A percentile compares a stretch with the other conserved stretches of the same genome.
Conservation (phyloP, 75 land plant species). For the Pinus taeda region DNA sequence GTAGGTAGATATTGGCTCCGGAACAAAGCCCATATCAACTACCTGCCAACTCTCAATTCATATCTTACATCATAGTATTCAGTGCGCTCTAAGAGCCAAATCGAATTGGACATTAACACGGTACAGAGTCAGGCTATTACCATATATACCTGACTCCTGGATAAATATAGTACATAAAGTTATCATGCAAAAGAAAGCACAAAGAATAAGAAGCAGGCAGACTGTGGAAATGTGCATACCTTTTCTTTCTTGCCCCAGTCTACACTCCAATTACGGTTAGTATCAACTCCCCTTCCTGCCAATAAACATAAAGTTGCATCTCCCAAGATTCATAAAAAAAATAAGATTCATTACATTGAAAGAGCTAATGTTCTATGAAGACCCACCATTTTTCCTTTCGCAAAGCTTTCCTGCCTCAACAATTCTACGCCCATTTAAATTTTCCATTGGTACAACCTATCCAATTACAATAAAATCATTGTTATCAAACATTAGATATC, state of each 20-base stretch:
- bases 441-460: slow-evolving; percentile 95
- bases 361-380: not conserved
- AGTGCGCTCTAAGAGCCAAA: not conserved
- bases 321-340: not conserved
- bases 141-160: slow-evolving; percentile 2
- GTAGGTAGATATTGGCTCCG: not conserved
- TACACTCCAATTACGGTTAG: slow-evolving; percentile 95
- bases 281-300: slow-evolving; percentile 95
- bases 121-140: not conserved
- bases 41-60: not conserved
- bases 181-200: not conserved
- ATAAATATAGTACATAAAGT: not conserved
- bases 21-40: not conserved
- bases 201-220: slow-evolving; percentile 1
- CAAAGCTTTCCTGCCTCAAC: slow-evolving; percentile 92
- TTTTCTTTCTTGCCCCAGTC: slow-evolving; percentile 99
- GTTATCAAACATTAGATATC: not conserved
- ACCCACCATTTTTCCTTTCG: slow-evolving; percentile 92
- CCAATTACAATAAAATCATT: not conserved
- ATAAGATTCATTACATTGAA: not conserved
- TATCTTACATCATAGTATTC: not conserved
- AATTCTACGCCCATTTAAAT: slow-evolving; percentile 85
- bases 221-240: slow-evolving; percentile 28
- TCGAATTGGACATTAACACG: not conserved
- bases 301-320: slow-evolving; percentile 10